These are phyloP conservation scores for Naganishia vishniacii DNA, from an alignment of 768 basidiomycete genomes.

Conservation along the genomic window DNA sequence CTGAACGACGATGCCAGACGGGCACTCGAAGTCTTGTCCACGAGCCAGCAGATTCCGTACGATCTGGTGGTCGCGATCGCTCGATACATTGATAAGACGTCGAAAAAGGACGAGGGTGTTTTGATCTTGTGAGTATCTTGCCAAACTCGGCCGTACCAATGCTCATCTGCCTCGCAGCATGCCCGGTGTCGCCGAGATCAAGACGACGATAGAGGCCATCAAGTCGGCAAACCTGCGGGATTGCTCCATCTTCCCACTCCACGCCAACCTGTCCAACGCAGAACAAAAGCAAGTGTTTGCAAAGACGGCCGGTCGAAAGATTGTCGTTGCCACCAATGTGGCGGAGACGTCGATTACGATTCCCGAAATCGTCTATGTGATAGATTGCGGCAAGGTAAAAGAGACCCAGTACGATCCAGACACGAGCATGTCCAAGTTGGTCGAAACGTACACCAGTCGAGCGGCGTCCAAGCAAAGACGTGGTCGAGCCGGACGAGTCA, in stretches of 20 bases:
- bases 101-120: constrained; percentile 58
- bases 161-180: constrained; percentile 45
- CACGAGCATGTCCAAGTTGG: constrained; percentile 66
- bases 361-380: constrained; percentile 77
- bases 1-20: constrained; percentile 56
- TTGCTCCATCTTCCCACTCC: constrained; percentile 61
- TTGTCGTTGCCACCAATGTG: constrained; percentile 85
- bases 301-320: constrained; percentile 63
- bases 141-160: not conserved
- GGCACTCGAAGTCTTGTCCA: constrained; percentile 60
- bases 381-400: constrained; percentile 80
- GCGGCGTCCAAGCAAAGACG: constrained; percentile 78
- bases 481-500: constrained; percentile 84
- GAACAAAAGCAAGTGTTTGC: constrained; percentile 77
- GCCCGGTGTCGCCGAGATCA: constrained; percentile 83
- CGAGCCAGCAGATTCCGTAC: constrained; percentile 66
- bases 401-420: constrained; percentile 69
- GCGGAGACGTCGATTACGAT: constrained; percentile 80
- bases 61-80: constrained; percentile 67
- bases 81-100: constrained; percentile 56
- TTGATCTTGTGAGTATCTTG: constrained; percentile 59
- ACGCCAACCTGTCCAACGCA: constrained; percentile 77
- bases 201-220: constrained; percentile 65
- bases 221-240: constrained; percentile 33
- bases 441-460: constrained; percentile 61